Evolutionary conservation across 202 grass and related monocot genomes (phyloP).

Genomic region (Cymbopogon flexuosus): DNA sequence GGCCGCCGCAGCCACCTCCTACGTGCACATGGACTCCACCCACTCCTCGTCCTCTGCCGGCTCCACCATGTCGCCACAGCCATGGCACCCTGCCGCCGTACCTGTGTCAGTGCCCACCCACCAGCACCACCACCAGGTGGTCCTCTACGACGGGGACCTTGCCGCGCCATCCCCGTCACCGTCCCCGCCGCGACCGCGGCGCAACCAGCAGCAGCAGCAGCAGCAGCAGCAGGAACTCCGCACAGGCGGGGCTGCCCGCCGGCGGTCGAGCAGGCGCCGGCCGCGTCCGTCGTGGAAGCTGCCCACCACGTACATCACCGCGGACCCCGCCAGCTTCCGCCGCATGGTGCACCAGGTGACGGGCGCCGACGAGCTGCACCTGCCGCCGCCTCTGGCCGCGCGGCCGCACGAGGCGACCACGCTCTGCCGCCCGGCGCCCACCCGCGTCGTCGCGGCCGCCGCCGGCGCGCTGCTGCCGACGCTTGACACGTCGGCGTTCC

Average conservation of each 20-base stretch:
- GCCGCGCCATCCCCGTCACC: background rate
- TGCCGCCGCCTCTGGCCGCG: no score
- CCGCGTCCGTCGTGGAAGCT: background rate
- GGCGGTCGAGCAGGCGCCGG: background rate
- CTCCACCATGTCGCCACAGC: background rate
- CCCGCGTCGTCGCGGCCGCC: background rate
- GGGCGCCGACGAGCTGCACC: conserved; percentile 23
- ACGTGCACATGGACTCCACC: background rate
- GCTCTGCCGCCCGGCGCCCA: background rate
- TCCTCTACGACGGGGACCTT: background rate
- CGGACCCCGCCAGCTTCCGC: conserved; percentile 58
- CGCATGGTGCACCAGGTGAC: conserved; percentile 74
- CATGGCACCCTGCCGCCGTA: background rate
- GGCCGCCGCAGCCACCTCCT: no score
- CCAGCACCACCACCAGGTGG: no score
- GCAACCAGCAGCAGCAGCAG: no score
- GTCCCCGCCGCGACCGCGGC: no score
- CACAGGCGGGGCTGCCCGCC: background rate
- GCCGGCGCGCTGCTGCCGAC: background rate
- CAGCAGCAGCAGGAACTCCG: background rate
- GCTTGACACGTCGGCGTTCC: conserved; percentile 45
- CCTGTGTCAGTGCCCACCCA: background rate
- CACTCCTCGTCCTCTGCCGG: background rate
- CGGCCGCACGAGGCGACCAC: background rate
- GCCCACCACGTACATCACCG: conserved; percentile 42